phyloP scores from a whole-genome alignment of 331 rosid genomes.

The Malus hybrid region DNA sequence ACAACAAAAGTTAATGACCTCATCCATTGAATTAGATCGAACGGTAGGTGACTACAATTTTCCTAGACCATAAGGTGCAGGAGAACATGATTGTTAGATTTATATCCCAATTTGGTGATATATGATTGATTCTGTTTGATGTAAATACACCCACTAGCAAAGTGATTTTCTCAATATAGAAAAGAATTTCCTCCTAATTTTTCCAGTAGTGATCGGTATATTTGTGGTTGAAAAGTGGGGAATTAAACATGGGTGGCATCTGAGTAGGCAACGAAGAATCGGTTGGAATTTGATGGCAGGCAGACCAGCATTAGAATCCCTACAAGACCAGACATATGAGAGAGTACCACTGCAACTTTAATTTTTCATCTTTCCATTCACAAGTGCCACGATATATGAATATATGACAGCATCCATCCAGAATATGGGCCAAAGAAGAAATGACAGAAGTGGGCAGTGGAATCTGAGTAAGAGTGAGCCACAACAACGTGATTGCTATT shows the following conservation, averaged over 20 bases:
- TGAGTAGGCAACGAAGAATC: conserved; percentile 1
- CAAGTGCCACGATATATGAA: background rate
- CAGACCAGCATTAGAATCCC: background rate
- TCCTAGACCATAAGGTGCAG: too few species aligned
- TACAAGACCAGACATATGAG: background rate
- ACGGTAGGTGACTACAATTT: too few species aligned
- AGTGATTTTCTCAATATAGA: too few species aligned
- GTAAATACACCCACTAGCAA: too few species aligned
- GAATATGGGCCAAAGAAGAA: conserved; percentile 3
- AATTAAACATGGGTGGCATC: background rate
- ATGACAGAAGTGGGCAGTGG: conserved; percentile 2
- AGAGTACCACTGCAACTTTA: background rate
- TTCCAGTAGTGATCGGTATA: too few species aligned
- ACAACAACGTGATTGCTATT: background rate
- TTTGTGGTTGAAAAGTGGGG: background rate
- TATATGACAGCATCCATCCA: background rate
- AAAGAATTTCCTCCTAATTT: too few species aligned
- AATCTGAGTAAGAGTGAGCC: conserved; percentile 7
- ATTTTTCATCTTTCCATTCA: background rate
- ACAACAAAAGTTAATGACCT: too few species aligned
- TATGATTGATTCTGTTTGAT: too few species aligned
- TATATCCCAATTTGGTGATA: too few species aligned
- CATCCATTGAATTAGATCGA: too few species aligned
- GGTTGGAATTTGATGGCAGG: background rate
- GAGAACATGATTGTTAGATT: too few species aligned